Evolutionary conservation across 2,329 filamentous ascomycete species (phyloP), one percentile per base, ranked within the genome.

Genomic region (Metarhizium sp.): DNA sequence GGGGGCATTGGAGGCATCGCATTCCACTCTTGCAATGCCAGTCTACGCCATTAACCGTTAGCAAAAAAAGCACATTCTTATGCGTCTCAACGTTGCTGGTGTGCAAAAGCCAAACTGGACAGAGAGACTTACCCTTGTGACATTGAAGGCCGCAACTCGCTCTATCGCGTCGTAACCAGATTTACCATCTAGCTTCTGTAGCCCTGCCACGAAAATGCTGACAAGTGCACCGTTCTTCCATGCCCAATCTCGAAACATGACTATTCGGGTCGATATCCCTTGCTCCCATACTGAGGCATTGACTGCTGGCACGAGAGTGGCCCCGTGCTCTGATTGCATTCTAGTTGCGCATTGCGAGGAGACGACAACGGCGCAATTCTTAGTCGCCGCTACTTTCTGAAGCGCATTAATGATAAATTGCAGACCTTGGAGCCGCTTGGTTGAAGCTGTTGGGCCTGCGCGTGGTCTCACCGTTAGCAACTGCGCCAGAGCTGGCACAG

Each of bases 331-430:
- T 4, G 77, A 76, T 59, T 87, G 84, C 72, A 95, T 86, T 61
- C 85, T 87, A n/a, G 90, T 95, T 46, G 86, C 87, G 57, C 87
- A 90, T 66, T 95, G 91, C 42, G 85, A 90, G 51, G 91, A 78
- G 20, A 94, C 68, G 2, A 96, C 75, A 46, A 95, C 76, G 29
- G 90, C 87, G 53, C 92, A 77, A 63, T 88, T 80, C 59, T 82
- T 80, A 34, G 86, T 80, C 11, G 86, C 84, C 4, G 92, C 90
- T 11, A 95, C 78, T 63, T 86, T 92, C 58, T 86, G 81, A 11
- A 96, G 72, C 4, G 86, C 81, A 56, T 81, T 84, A 57, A 90
- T 82, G 32, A 95, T 77, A 56, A 75, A 77, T 62, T 85, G 80
- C 6, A 86, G 70, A 54, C 75, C 76, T 64, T 78, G 79, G 13